Evolutionary conservation across 805 yeast species (phyloP), one percentile per base, ranked within the genome.

Genomic region (Candida insectorum): DNA sequence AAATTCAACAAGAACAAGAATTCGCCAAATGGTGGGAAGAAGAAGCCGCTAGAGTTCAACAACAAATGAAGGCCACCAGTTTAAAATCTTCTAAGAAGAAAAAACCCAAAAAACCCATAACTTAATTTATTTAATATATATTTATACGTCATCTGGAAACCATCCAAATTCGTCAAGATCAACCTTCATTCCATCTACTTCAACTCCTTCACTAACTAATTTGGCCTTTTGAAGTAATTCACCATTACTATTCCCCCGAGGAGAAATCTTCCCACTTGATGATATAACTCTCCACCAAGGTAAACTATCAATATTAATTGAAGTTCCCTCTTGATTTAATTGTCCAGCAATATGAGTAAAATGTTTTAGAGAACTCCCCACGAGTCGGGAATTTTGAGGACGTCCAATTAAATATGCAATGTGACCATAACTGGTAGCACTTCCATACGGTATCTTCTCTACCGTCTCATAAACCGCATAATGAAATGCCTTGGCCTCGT

Each of bases 11-110:
- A 44, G 96, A 88, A 43, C 85, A 85, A 49, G 87, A 81, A 50
- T 88, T 88, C 62, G 88, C 81, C 18, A 71, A 63, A 39, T 88
- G 96, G 96, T 88, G 95, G 89, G 82, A 75, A 23, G 78, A 75
- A 43, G 96, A 88, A 49, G 71, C 86, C 34, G 65, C 66, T n/a
- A 65, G 72, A 32, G 82, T 81, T 6, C 91, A 82, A 51, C 51
- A 47, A 30, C 59, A 54, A 41, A 49, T 61, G 56, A 36, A 35
- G 27, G 29, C 16, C 16, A 19, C 25, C 20, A 16, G 28, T 11
- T 8, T 16, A 39, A 43, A 24, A 35, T 32, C 23, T 13, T 21
- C 15, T 13, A 27, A 28, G 28, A 32, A 31, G 31, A 31, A 31
- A 11, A 15, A 17, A 21, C 23, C 23, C 8, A 8, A 11, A 11